Base-by-base conservation (phyloP, 2,329 filamentous ascomycete species). In the Exophiala spinifera region DNA sequence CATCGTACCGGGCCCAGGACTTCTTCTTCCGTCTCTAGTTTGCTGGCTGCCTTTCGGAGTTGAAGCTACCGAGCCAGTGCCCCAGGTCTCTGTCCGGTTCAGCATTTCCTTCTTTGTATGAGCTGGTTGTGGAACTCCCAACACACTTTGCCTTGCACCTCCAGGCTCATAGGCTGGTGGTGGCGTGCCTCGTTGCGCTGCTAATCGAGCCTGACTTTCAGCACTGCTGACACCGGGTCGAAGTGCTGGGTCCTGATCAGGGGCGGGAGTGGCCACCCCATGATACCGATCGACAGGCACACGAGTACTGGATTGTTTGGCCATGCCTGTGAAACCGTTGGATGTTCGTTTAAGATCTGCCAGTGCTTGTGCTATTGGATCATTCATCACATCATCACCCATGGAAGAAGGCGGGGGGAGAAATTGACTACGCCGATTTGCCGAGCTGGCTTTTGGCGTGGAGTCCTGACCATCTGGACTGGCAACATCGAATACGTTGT, bases 91-190 rank as follows among this genome's bases (percentile, higher is more conserved):
- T 0, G 91, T 94, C 3, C 91, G 89, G 70, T 95, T 89, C 67
- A 96, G 89, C 95, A 99, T 99, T 45, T 94, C 89, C 60, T 87
- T 89, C 3, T 90, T 88, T 0, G 95, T 99, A 57, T 95, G 90
- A 1, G 94, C 94, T 1, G 92, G 91, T 55, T 92, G 87, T 1
- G 94, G 95, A 23, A 65, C 63, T 39, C 63, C 63, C 4, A 65
- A 56, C 21, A 49, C 57, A 33, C 46, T 55, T 14, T 61, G 59
- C 39, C 55, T 51, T 11, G 53, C 57, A 20, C 47, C 51, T 5
- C 46, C 45, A 11, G 92, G 88, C 50, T 91, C 94, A 66, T 96
- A 97, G 0, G 88, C 89, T 3, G 92, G 92, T 2, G 92, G 92
- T 4, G 91, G 90, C 8, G 89, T 91, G 21, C 85, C 86, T 62